Evolutionary conservation across 1,284 basidiomycete species (phyloP), one percentile per base, ranked within the genome.

Genomic region (Puccinia triticina): DNA sequence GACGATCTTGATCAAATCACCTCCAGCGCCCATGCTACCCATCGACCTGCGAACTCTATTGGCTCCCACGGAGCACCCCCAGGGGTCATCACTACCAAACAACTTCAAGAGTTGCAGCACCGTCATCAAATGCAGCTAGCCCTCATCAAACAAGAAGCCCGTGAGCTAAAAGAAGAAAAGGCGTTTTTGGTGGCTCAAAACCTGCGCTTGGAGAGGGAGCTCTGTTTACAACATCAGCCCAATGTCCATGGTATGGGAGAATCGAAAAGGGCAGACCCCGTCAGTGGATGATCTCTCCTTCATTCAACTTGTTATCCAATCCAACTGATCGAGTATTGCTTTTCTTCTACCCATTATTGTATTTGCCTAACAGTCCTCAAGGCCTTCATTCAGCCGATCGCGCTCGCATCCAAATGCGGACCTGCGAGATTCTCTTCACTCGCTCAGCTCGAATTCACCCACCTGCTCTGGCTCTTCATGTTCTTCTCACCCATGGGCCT

Each of bases 81-180:
- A 37, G 73, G 23, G 55, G 55, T 75, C 10, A 75, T 75, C 40
- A 75, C 73, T 43, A 11, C 73, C 10, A 37, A 75, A 37, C 73
- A 75, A 43, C 55, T 75, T 18, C 50, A 75, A 75, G 73, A 75
- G 46, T 43, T 75, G n/a, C 53, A 75, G 40, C 73, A 75, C 23
- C 73, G 73, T 46, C 73, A 75, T 46, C 73, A 59, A 61, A 57
- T 75, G 40, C 73, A 75, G 34, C n/a, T 75, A 32, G 37, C 55
- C 26, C 53, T 74, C 10, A 21, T 74, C 50, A 74, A 74, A 74
- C 50, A 74, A 57, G 72, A 74, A 74, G 72, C 72, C 1, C 72
- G 72, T 57, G 73, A 75, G n/a, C 73, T 75, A 2, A 75, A 75
- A 32, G 53, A 75, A 61, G 73, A 75, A 57, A 75, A 75, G 29